phyloP scores from a whole-genome alignment of 2,329 filamentous ascomycete species.

The Exophiala sideris region DNA sequence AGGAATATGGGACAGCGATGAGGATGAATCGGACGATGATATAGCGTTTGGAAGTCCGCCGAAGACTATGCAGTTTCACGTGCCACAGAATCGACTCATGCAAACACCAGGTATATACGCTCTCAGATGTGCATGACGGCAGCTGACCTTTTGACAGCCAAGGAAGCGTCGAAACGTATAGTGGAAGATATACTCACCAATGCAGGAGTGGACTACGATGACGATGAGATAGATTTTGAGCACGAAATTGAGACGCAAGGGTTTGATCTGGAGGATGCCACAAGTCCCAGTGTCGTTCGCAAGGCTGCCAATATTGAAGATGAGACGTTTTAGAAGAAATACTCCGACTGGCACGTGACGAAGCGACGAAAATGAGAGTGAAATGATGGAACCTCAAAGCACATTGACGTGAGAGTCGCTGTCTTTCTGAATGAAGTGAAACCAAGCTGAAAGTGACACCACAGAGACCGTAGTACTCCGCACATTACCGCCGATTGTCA shows the following conservation, averaged over 20 bases:
- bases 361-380: too few species aligned
- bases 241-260: slow-evolving; percentile 20
- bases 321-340: slow-evolving; percentile 41
- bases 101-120: slow-evolving; percentile 46
- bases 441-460: too few species aligned
- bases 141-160: slow-evolving; percentile 35
- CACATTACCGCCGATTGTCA: too few species aligned
- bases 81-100: slow-evolving; percentile 48
- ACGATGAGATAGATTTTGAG: slow-evolving; percentile 32
- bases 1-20: slow-evolving; percentile 69
- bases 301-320: slow-evolving; percentile 42
- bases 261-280: slow-evolving; percentile 35
- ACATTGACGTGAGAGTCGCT: too few species aligned
- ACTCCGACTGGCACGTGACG: too few species aligned
- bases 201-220: slow-evolving; percentile 38
- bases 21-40: slow-evolving; percentile 56
- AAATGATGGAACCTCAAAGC: too few species aligned
- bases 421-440: too few species aligned
- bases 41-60: slow-evolving; percentile 72
- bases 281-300: slow-evolving; percentile 46
- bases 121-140: background rate
- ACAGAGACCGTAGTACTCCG: too few species aligned
- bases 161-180: slow-evolving; percentile 49
- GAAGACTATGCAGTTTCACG: slow-evolving; percentile 62
- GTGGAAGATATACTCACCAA: slow-evolving; percentile 47